Base-by-base conservation (phyloP, 441 rosid genomes). In the Syzygium syzygioides region DNA sequence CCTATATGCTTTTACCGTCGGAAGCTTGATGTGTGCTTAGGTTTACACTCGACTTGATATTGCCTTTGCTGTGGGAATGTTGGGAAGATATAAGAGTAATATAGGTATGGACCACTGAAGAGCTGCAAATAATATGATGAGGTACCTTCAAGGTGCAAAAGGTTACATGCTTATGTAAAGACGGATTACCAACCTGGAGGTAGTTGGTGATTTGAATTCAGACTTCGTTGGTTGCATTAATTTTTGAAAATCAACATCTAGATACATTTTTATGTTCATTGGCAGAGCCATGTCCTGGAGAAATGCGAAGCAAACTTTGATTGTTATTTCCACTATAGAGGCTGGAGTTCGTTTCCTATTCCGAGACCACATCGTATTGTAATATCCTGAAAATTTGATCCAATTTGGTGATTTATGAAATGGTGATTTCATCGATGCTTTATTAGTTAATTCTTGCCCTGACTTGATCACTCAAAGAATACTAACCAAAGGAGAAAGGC, bases 391-490 rank as follows among this genome's bases (percentile, higher is more conserved):
- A 45, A 45, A 45, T 45, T 45, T 9, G 9, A 45, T 0, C 48
- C 9, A 45, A 45, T 45, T 45, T 45, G 9, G 9, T 45, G 9
- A 45, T 45, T 45, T 45, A 45, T 45, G 2, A 45, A 45, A 45
- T 45, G 48, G 48, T 45, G 9, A 45, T 45, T 45, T 45, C 9
- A 45, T 45, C 7, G 48, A 45, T 7, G 9, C 48, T 7, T 2
- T 45, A 45, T 45, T 45, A 7, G 48, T 45, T 7, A 45, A 45
- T 45, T 45, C 9, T 45, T 0, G 2, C 9, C 48, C 9, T 45
- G 2, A 45, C 9, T 2, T 45, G 2, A 45, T 45, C 48, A 45
- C 48, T 45, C 9, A 0, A 7, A 7, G 2, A 45, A 45, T 0
- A 45, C 48, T 45, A 45, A 45, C 7, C 48, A 45, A 45, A 45